Evolutionary conservation across 2,329 filamentous ascomycete species (phyloP).

Genomic region (Trichoderma afroharzianum): DNA sequence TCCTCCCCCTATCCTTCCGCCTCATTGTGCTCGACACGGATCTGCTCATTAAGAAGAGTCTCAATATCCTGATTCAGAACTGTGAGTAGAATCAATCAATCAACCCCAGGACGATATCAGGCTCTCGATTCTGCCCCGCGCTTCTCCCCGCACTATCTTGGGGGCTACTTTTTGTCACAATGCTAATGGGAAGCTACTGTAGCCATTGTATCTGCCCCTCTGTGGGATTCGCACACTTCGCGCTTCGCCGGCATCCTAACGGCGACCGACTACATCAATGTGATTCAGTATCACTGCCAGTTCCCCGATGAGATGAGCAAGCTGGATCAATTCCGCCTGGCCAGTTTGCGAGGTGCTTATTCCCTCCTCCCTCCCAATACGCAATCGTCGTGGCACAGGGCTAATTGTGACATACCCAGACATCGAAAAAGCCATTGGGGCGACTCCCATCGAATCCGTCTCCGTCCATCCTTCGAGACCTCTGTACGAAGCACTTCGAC

Average conservation of each 20-base stretch:
- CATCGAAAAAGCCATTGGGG: constrained; percentile 90
- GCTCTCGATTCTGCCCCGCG: neutral
- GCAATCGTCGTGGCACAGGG: neutral
- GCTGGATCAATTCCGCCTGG: constrained; percentile 90
- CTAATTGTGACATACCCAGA: constrained; percentile 52
- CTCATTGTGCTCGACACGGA: constrained; percentile 94
- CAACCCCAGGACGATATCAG: neutral
- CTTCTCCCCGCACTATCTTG: neutral
- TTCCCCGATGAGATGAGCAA: constrained; percentile 85
- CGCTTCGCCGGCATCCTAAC: constrained; percentile 93
- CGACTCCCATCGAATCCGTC: constrained; percentile 85
- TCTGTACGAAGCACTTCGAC: constrained; percentile 90
- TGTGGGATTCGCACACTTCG: constrained; percentile 93
- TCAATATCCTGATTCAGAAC: constrained; percentile 94
- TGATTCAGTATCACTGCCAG: constrained; percentile 99
- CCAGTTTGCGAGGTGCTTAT: constrained; percentile 79
- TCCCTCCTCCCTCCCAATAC: neutral
- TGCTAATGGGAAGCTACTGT: constrained; percentile 1
- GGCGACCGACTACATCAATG: constrained; percentile 95
- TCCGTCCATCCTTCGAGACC: constrained; percentile 90
- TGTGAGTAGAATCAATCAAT: constrained; percentile 49
- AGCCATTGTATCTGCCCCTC: constrained; percentile 95
- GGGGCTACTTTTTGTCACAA: neutral
- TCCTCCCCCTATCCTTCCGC: constrained; percentile 91
- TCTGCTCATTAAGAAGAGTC: constrained; percentile 92